These are phyloP conservation scores for Lentinula aciculospora DNA, from an alignment of 768 basidiomycete genomes.

Conservation along the genomic window DNA sequence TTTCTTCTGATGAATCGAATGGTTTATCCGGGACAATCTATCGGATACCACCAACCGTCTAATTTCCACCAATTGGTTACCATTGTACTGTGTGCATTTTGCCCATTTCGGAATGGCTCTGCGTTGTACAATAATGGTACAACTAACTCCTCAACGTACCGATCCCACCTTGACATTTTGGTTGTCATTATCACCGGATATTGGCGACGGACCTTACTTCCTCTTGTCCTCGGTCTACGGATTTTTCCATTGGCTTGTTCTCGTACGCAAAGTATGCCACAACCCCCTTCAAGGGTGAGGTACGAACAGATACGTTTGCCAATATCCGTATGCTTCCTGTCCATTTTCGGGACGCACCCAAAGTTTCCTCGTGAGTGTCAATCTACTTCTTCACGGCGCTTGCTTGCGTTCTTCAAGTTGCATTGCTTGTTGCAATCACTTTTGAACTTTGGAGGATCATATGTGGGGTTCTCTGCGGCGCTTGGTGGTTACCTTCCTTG, in stretches of 20 bases:
- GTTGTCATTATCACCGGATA: not conserved
- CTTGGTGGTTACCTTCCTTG: not conserved
- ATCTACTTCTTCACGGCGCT: constrained; percentile 15
- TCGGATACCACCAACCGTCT: not conserved
- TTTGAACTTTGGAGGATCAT: constrained; percentile 16
- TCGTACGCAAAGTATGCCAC: constrained; percentile 76
- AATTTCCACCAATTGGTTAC: constrained; percentile 6
- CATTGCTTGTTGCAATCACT: not conserved
- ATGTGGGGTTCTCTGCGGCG: constrained; percentile 7
- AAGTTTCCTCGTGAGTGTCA: constrained; percentile 60
- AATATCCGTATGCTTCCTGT: constrained; percentile 89
- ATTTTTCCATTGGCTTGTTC: not conserved
- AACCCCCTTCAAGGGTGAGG: constrained; percentile 96
- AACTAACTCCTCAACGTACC: not conserved
- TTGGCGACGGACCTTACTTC: constrained; percentile 3
- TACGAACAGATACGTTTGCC: constrained; percentile 92
- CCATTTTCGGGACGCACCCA: constrained; percentile 80
- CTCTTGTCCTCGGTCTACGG: constrained; percentile 9
- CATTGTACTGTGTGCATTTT: not conserved
- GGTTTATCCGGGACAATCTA: not conserved
- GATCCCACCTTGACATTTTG: not conserved
- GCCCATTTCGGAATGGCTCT: not conserved
- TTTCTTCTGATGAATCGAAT: not conserved
- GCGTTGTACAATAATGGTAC: not conserved
- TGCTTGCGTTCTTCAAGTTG: not conserved